Evolutionary conservation across 1,139 yeast genomes (phyloP), one percentile per base, ranked within the genome.

Genomic region (Taphrina wiesneri): DNA sequence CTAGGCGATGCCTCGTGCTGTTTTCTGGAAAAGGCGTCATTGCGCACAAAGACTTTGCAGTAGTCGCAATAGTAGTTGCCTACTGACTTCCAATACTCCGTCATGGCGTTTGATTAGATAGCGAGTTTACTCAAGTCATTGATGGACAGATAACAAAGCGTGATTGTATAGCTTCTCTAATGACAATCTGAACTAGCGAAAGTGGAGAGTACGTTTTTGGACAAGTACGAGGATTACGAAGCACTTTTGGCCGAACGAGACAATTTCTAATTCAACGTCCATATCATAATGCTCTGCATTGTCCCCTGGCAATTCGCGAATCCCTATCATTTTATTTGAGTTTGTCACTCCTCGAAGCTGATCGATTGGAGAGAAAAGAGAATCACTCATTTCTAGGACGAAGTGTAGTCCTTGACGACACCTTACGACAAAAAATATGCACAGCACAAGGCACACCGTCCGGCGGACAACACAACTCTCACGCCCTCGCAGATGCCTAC

Each of bases 1-100:
- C 67, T 39, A 15, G 65, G 67, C 15, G 67, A 64, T 17, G 63
- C 62, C 15, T 65, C 67, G 56, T 65, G 67, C 23, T 53, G 57
- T 26, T 45, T 53, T 32, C 59, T 28, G 4, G 47, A 25, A 57
- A 65, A 65, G 17, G 67, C 46, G 41, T 65, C 67, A 49, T 65
- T 57, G 32, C 67, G 67, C 19, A 65, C 57, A 32, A 65, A 65
- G 43, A 45, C 43, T 32, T 60, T 39, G 57, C 64, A 60, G 57
- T 60, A 60, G 51, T 60, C 53, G 64, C 64, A 60, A 32, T 51
- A 60, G 52, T 60, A 60, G 32, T 60, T 60, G 57, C 64, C 64
- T 17, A 60, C 64, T 23, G 64, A 60, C 52, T 60, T 60, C 64
- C 64, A 60, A 52, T 60, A 49, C 52, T 60, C 64, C 15, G 64